These are phyloP conservation scores for Heterobasidion irregulare DNA, from an alignment of 1,284 basidiomycete species.

Conservation along the genomic window DNA sequence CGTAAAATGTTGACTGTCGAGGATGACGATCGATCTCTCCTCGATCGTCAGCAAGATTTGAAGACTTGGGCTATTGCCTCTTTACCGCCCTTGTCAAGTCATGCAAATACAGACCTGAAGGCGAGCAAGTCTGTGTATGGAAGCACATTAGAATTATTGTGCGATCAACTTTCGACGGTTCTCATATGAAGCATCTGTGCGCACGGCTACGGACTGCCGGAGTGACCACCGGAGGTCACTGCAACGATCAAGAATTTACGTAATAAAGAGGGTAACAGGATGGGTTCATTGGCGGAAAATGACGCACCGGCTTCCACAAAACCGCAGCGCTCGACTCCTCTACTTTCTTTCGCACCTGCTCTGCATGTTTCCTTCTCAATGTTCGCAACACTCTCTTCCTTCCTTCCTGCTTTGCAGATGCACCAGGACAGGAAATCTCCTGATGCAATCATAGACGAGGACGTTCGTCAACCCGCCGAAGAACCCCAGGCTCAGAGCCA, in stretches of 20 bases:
- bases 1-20: too few relatives aligned
- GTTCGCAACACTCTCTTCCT: constrained; percentile 37
- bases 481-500: constrained; percentile 3
- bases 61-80: too few relatives aligned
- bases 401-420: constrained; percentile 45
- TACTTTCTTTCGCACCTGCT: not conserved
- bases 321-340: not conserved
- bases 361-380: not conserved
- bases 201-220: too few relatives aligned
- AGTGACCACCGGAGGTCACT: not conserved
- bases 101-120: too few relatives aligned
- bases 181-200: too few relatives aligned
- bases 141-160: too few relatives aligned
- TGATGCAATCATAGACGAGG: constrained; percentile 9
- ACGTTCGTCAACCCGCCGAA: constrained; percentile 18
- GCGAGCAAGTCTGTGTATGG: too few relatives aligned
- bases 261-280: not conserved
- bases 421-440: constrained; percentile 13
- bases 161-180: too few relatives aligned
- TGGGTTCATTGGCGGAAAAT: not conserved
- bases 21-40: too few relatives aligned
- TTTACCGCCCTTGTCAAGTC: too few relatives aligned
- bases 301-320: not conserved
- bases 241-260: not conserved
- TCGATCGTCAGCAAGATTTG: too few relatives aligned